A percentile compares a stretch with the other conserved stretches of the same genome.
Conservation (phyloP, 169 alveolate genomes). For the Miamiensis avidus region DNA sequence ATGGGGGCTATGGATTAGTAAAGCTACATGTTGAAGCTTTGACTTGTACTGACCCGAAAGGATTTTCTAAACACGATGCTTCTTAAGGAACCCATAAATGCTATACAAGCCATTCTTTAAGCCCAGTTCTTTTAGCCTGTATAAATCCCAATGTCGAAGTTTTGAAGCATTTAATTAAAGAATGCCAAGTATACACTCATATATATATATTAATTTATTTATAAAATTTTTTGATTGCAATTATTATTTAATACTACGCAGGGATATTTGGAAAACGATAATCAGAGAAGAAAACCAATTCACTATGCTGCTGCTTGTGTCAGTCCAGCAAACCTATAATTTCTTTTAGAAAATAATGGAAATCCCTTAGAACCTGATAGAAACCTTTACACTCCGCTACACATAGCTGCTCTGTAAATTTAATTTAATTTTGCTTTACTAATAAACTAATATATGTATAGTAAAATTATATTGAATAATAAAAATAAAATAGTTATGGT, state of each 20-base stretch:
- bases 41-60: slow-evolving; percentile 13
- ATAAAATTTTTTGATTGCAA: too few relatives aligned
- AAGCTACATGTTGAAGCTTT: slow-evolving; percentile 73
- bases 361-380: slow-evolving; percentile 62
- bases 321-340: slow-evolving; percentile 61
- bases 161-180: too few relatives aligned
- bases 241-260: slow-evolving; percentile 7
- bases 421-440: not conserved
- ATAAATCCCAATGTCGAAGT: slow-evolving; percentile 84
- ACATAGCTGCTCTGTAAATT: slow-evolving; percentile 56
- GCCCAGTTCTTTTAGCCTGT: slow-evolving; percentile 83
- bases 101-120: slow-evolving; percentile 57
- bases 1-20: slow-evolving; percentile 73
- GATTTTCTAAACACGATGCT: slow-evolving; percentile 9
- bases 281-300: slow-evolving; percentile 60
- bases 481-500: slow-evolving; percentile 4
- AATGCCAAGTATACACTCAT: too few relatives aligned
- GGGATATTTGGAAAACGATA: slow-evolving; percentile 39
- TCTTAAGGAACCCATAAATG: slow-evolving; percentile 69
- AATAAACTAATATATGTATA: too few relatives aligned
- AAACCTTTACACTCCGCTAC: slow-evolving; percentile 64
- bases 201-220: too few relatives aligned
- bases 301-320: slow-evolving; percentile 88
- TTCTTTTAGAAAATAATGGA: slow-evolving; percentile 62
- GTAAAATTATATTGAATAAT: too few relatives aligned